A percentile compares a stretch with the other conserved stretches of the same genome.
phyloP scores from a whole-genome alignment of 768 basidiomycete species.

The Panaeolus papilionaceus region DNA sequence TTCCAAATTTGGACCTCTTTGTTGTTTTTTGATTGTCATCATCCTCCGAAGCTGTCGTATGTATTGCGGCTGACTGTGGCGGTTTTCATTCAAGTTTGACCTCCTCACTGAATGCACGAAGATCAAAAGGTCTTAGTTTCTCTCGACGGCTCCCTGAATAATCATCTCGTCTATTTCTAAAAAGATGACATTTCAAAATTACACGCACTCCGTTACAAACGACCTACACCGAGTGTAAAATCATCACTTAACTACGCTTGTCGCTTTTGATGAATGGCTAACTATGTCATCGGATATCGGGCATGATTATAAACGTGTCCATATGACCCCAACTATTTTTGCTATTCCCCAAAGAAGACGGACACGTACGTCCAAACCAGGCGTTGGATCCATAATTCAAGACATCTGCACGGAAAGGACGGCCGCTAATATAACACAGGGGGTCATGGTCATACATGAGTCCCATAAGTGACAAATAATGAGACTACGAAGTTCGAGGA shows the following conservation, averaged over 20 bases:
- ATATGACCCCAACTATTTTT: conserved; percentile 13
- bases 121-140: no score
- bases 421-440: conserved; percentile 5
- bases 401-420: neutral
- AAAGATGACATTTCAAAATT: neutral
- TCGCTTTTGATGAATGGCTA: neutral
- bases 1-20: neutral
- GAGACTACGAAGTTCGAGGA: neutral
- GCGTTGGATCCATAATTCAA: neutral
- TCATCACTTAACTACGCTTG: neutral
- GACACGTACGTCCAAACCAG: conserved; percentile 1
- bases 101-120: no score
- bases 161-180: neutral
- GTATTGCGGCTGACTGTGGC: neutral
- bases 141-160: neutral
- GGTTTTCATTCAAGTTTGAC: neutral
- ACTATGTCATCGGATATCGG: neutral
- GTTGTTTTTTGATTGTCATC: conserved; percentile 7
- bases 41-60: conserved; percentile 12
- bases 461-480: neutral
- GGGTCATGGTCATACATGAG: neutral
- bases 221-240: neutral
- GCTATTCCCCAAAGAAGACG: neutral
- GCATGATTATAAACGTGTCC: neutral
- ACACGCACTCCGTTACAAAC: neutral